Conservation (phyloP, 164 flowering plant species). For the Tetracentron sinense region DNA sequence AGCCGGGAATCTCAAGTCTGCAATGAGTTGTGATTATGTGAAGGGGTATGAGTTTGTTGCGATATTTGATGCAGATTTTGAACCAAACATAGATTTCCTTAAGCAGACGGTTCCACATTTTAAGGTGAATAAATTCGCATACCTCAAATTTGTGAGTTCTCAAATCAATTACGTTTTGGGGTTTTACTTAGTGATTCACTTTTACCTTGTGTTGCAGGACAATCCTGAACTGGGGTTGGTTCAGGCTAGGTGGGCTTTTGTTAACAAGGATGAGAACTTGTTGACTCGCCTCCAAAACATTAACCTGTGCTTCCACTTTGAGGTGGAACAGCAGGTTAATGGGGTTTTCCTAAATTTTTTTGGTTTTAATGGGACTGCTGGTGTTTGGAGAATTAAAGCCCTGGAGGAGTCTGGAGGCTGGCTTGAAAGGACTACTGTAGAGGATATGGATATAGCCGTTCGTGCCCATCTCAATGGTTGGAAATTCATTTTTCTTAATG, state of each 20-base stretch:
- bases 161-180: not conserved
- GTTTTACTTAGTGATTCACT: conserved; percentile 1
- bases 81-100: conserved; percentile 66
- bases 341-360: conserved; percentile 75
- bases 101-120: conserved; percentile 63
- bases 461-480: conserved; percentile 82
- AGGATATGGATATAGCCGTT: conserved; percentile 85
- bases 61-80: conserved; percentile 79
- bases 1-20: conserved; percentile 78
- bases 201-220: conserved; percentile 38
- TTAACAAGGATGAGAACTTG: conserved; percentile 79
- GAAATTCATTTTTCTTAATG: conserved; percentile 75
- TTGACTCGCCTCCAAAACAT: conserved; percentile 77
- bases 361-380: conserved; percentile 83
- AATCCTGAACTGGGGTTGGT: conserved; percentile 69
- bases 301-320: conserved; percentile 79
- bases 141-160: not conserved
- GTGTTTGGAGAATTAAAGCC: conserved; percentile 81
- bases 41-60: conserved; percentile 69
- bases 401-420: conserved; percentile 85
- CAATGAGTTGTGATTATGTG: conserved; percentile 67
- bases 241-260: conserved; percentile 81
- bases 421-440: conserved; percentile 85
- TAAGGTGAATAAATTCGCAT: conserved; percentile 31
- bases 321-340: conserved; percentile 85